Evolutionary conservation across 306 rosid genomes (phyloP).

Genomic region (Nissolia schottii): DNA sequence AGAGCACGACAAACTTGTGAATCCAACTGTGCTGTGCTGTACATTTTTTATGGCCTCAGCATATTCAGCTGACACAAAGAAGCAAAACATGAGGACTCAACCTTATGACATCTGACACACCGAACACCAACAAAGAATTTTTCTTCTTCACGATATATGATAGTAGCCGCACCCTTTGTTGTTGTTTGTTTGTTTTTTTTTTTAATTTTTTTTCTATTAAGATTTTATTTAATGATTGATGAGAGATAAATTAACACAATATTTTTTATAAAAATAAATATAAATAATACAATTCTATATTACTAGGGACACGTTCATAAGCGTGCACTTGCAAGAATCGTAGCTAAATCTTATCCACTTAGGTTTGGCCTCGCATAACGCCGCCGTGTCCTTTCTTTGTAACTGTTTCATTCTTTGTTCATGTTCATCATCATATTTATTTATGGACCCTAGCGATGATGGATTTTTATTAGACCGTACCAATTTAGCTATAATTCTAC

Average conservation of each 20-base stretch:
- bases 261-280: too few relatives aligned
- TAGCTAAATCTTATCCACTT: slow-evolving; percentile 26
- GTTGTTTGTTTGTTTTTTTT: neutral
- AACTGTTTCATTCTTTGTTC: slow-evolving; percentile 7
- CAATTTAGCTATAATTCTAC: neutral
- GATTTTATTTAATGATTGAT: too few relatives aligned
- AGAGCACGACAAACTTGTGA: neutral
- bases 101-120: neutral
- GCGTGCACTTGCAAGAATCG: slow-evolving; percentile 16
- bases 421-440: neutral
- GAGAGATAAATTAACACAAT: too few relatives aligned
- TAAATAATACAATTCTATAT: too few relatives aligned
- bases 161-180: slow-evolving; percentile 4
- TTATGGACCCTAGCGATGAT: neutral
- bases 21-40: neutral
- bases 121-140: neutral
- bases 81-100: neutral
- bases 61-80: neutral
- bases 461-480: neutral
- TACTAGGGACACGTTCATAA: slow-evolving; percentile 3
- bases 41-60: neutral
- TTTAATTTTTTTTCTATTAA: too few relatives aligned
- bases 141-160: neutral
- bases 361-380: slow-evolving; percentile 1
- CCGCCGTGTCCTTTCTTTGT: slow-evolving; percentile 4